Evolutionary conservation across 352 stramenopile genomes (phyloP).

Genomic region (Lagenidium giganteum): DNA sequence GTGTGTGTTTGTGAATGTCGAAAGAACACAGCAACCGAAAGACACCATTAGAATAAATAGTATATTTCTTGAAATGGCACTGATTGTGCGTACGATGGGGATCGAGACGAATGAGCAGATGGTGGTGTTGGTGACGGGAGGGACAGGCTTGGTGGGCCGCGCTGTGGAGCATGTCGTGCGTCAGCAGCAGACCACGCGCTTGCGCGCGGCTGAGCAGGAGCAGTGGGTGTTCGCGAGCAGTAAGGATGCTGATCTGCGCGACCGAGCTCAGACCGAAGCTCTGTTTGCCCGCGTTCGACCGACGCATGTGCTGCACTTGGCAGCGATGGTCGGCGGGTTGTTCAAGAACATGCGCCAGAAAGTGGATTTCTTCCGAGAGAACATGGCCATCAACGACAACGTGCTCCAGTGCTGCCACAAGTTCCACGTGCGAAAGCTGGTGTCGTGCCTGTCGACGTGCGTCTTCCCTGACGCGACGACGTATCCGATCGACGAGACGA

Average conservation of each 20-base stretch:
- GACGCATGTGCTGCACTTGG: conserved; percentile 98
- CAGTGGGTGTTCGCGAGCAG: conserved; percentile 92
- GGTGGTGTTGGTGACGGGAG: conserved; percentile 94
- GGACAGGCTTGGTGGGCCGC: conserved; percentile 91
- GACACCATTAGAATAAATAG: too few species aligned
- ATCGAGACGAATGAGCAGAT: too few species aligned
- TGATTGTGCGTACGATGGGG: too few species aligned
- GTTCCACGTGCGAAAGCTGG: conserved; percentile 90
- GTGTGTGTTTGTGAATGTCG: too few species aligned
- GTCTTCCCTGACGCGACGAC: conserved; percentile 98
- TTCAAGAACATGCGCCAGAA: conserved; percentile 83
- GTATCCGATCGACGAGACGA: conserved; percentile 98
- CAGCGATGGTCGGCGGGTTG: conserved; percentile 91
- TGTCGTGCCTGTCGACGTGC: conserved; percentile 98
- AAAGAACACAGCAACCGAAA: too few species aligned
- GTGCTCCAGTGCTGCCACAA: conserved; percentile 95
- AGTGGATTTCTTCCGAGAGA: conserved; percentile 99
- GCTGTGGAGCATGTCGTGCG: conserved; percentile 71
- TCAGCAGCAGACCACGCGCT: background rate
- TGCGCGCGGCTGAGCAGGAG: conserved; percentile 29
- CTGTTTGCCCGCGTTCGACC: conserved; percentile 94
- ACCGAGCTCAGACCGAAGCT: conserved; percentile 64
- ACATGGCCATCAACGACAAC: conserved; percentile 99
- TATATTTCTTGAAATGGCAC: too few species aligned
- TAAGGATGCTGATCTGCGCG: conserved; percentile 93